Base-by-base conservation (phyloP, 306 rosid species). In the Inga leiocalycina region DNA sequence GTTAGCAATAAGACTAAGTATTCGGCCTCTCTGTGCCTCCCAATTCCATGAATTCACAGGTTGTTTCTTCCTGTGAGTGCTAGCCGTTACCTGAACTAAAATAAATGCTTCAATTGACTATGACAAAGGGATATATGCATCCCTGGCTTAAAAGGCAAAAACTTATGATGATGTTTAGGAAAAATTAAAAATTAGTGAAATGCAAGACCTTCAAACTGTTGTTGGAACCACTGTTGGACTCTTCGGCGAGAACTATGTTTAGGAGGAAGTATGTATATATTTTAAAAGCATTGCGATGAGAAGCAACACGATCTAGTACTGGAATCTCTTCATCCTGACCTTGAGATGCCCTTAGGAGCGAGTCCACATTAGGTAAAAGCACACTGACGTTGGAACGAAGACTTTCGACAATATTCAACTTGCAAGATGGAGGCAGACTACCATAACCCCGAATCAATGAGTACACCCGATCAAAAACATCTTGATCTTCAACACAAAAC, bases 301-400 rank as follows among this genome's bases (percentile, higher is more conserved):
- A 92, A 4, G 89, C 88, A 43, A 93, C 82, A n/a, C 93, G 91
- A 54, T 90, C 95, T 6, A 88, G 79, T 43, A 87, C 71, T 0
- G 86, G 83, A 67, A 85, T 56, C 14, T 84, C 92, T 5, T 82
- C 92, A 46, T 85, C 88, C 41, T 82, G 83, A 43, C 79, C 85
- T 85, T 85, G 89, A 35, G 95, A 91, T 61, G 70, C 85, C 82
- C 98, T 88, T 8, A 93, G 84, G 52, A 95, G 90, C 4, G 93
- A 90, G 83, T 95, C 99, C 44, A 92, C 90, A 71, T 92, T 95
- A 11, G 99, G 99, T 64, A 95, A 94, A 85, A 96, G 97, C 80
- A 96, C 99, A 73, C 96, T 87, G 74, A 96, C 81, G 82, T 96
- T 96, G 30, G 98, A 96, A 16, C 98, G 94, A 65, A 96, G 97